A percentile compares a stretch with the other conserved stretches of the same genome.
Conservation (phyloP, 148 eudicot genomes). For the Cornus suecica region DNA sequence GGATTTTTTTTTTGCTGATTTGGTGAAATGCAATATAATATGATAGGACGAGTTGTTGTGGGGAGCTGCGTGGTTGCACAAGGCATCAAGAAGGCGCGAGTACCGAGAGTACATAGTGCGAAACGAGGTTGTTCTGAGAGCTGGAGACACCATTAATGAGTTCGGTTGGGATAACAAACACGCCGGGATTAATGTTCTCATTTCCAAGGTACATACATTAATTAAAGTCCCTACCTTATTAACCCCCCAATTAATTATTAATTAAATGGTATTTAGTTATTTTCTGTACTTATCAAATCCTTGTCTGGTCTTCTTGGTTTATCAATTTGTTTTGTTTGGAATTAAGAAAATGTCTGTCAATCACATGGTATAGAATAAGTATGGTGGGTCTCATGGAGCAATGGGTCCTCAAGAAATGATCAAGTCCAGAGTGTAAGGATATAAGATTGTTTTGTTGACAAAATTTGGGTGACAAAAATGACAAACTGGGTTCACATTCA, state of each 20-base stretch:
- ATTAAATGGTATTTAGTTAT: too few species aligned
- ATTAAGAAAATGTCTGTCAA: conserved; percentile 14
- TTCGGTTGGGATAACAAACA: conserved; percentile 99
- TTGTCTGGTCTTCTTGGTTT: conserved; percentile 33
- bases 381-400: conserved; percentile 25
- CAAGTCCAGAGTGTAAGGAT: conserved; percentile 15
- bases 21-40: not conserved
- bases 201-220: conserved; percentile 90
- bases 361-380: conserved; percentile 49
- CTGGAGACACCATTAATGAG: conserved; percentile 80
- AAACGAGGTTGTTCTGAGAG: conserved; percentile 79
- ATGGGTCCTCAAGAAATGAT: conserved; percentile 16
- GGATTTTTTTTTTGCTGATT: conserved; percentile 1
- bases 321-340: conserved; percentile 1
- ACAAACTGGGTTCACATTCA: not conserved
- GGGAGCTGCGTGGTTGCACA: conserved; percentile 98
- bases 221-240: conserved; percentile 11
- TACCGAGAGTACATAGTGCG: conserved; percentile 80
- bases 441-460: conserved; percentile 19
- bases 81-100: conserved; percentile 75
- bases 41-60: conserved; percentile 85
- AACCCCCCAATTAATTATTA: not conserved
- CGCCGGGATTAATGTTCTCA: conserved; percentile 89
- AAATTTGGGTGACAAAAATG: conserved; percentile 13
- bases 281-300: conserved; percentile 21